phyloP scores from a whole-genome alignment of 1,284 basidiomycete species.

The Heliocybe sulcata region DNA sequence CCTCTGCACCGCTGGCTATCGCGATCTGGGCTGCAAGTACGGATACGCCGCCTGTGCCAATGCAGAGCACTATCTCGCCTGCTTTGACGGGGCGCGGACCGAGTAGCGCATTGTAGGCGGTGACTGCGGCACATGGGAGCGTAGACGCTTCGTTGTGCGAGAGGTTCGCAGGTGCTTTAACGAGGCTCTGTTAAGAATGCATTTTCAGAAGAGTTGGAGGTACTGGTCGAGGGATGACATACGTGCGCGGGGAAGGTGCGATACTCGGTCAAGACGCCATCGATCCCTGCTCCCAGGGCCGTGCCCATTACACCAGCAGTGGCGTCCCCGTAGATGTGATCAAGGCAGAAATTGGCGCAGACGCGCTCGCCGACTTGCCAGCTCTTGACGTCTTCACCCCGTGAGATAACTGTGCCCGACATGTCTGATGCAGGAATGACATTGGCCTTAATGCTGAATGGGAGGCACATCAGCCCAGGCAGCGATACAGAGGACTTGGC shows the following conservation, averaged over 20 bases:
- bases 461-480: not conserved
- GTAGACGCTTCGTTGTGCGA: constrained; percentile 2
- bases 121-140: constrained; percentile 35
- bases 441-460: constrained; percentile 7
- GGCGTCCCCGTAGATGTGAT: constrained; percentile 15
- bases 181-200: too few species aligned
- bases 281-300: constrained; percentile 5
- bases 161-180: constrained; percentile 1
- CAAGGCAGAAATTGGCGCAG: constrained; percentile 18
- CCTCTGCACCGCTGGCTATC: constrained; percentile 45
- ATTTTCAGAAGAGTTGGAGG: too few species aligned
- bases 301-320: constrained; percentile 5
- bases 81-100: constrained; percentile 35
- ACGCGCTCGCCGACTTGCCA: constrained; percentile 35
- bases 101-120: constrained; percentile 40
- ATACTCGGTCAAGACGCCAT: constrained; percentile 9
- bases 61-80: constrained; percentile 40
- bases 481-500: too few species aligned
- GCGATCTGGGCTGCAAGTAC: constrained; percentile 48
- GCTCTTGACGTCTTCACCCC: constrained; percentile 23
- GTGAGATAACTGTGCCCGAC: constrained; percentile 29
- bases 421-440: constrained; percentile 29
- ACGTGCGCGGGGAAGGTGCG: constrained; percentile 5
- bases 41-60: constrained; percentile 55
- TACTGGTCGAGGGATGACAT: too few species aligned